Conservation (phyloP, 164 flowering plant species). For the Amborella trichopoda region DNA sequence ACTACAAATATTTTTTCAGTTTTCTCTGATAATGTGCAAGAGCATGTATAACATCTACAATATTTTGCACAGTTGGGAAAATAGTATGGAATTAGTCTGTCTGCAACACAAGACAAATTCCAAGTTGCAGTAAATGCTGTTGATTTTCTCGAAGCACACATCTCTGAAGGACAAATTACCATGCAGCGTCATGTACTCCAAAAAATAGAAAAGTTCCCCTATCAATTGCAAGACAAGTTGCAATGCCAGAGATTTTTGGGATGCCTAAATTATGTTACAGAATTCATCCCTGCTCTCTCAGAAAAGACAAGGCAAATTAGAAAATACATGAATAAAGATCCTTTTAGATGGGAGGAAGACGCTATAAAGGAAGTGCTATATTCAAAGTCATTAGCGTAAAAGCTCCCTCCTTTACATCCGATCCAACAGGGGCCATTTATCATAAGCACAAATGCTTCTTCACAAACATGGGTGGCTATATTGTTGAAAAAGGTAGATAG, state of each 20-base stretch:
- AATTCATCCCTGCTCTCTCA: background rate
- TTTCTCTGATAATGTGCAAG: background rate
- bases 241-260: background rate
- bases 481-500: background rate
- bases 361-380: background rate
- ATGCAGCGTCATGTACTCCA: background rate
- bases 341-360: background rate
- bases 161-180: background rate
- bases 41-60: background rate
- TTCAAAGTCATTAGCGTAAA: background rate
- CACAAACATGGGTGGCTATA: background rate
- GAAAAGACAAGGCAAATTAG: background rate
- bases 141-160: background rate
- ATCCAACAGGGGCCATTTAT: background rate
- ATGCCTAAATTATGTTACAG: background rate
- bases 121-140: background rate
- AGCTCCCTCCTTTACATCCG: background rate
- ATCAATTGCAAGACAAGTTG: background rate
- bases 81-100: background rate
- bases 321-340: background rate
- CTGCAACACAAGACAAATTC: slow-evolving; percentile 1
- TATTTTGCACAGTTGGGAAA: background rate
- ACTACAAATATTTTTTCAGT: background rate
- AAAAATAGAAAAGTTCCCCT: background rate
- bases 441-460: background rate